Percentiles rank a stretch among this genome's conserved stretches.
phyloP scores from a whole-genome alignment of 257 asterid species.

The Lantana camara region DNA sequence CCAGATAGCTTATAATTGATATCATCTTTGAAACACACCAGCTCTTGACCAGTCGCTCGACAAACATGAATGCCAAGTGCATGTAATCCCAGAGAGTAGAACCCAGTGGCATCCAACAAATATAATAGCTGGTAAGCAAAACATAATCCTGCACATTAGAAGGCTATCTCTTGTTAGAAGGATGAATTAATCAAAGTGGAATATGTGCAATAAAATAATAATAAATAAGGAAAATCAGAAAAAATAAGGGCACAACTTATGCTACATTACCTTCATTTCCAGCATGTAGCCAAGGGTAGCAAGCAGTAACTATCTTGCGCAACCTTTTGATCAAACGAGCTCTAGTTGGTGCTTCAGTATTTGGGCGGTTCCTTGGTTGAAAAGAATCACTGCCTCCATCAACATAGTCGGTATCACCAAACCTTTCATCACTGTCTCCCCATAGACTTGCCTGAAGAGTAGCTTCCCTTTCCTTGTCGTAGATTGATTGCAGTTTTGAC shows the following conservation, averaged over 20 bases:
- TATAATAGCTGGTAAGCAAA: slow-evolving; percentile 95
- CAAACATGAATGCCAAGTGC: slow-evolving; percentile 94
- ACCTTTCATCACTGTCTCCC: slow-evolving; percentile 81
- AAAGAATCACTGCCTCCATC: slow-evolving; percentile 44
- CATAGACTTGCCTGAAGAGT: slow-evolving; percentile 94
- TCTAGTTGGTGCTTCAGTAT: slow-evolving; percentile 54
- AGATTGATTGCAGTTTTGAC: slow-evolving; percentile 81
- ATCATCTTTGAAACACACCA: slow-evolving; percentile 52
- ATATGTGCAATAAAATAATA: too few relatives aligned
- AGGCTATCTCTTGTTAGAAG: slow-evolving; percentile 31
- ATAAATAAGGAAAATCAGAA: slow-evolving; percentile 7
- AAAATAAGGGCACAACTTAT: slow-evolving; percentile 8
- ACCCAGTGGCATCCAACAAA: slow-evolving; percentile 96
- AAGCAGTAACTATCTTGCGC: slow-evolving; percentile 64
- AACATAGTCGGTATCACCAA: slow-evolving; percentile 46
- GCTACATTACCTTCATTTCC: slow-evolving; percentile 81
- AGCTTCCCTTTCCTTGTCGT: slow-evolving; percentile 92
- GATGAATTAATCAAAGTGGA: slow-evolving; percentile 12
- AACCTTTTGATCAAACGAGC: slow-evolving; percentile 57
- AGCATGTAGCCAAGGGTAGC: slow-evolving; percentile 98
- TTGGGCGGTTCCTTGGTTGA: slow-evolving; percentile 47
- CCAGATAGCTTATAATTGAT: slow-evolving; percentile 18
- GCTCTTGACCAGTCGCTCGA: slow-evolving; percentile 98
- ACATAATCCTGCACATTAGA: slow-evolving; percentile 66
- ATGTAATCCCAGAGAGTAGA: slow-evolving; percentile 84